phyloP scores from a whole-genome alignment of 306 rosid genomes.

The Sicyos edulis region DNA sequence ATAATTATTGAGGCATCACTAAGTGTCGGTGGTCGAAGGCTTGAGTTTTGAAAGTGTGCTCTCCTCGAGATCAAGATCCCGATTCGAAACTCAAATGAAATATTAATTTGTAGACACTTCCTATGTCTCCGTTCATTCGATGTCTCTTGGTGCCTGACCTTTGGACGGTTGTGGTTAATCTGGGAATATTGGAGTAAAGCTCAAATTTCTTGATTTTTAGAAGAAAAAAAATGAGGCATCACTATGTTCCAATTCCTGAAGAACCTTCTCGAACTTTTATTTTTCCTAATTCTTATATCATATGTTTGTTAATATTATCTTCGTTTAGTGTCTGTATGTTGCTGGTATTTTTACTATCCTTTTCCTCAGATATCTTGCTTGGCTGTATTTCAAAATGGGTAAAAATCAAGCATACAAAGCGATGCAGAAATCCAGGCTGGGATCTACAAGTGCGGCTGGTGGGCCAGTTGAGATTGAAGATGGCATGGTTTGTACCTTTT shows the following conservation, averaged over 20 bases:
- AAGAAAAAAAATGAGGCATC: too few species aligned
- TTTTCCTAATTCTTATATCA: neutral
- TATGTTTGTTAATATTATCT: neutral
- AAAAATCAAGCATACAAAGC: slow-evolving; percentile 99
- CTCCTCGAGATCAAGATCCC: too few species aligned
- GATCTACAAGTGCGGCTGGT: slow-evolving; percentile 54
- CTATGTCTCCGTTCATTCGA: neutral
- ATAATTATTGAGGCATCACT: neutral
- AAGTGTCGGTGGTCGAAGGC: too few species aligned
- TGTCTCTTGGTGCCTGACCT: too few species aligned
- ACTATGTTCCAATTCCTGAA: neutral
- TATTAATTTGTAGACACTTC: too few species aligned
- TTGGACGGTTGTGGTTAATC: too few species aligned
- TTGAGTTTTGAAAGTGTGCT: too few species aligned
- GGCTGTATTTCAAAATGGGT: slow-evolving; percentile 49
- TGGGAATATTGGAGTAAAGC: too few species aligned
- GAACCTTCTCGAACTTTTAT: neutral
- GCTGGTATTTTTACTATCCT: neutral
- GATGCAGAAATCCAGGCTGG: slow-evolving; percentile 89
- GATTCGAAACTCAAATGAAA: too few species aligned
- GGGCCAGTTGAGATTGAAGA: slow-evolving; percentile 95
- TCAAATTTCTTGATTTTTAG: too few species aligned
- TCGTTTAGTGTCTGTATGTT: neutral
- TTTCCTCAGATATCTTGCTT: slow-evolving; percentile 17
- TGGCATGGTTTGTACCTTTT: slow-evolving; percentile 99